Evolutionary conservation across 352 stramenopile species (phyloP), one percentile per base, ranked within the genome.

Genomic region (Phytophthora lateralis): DNA sequence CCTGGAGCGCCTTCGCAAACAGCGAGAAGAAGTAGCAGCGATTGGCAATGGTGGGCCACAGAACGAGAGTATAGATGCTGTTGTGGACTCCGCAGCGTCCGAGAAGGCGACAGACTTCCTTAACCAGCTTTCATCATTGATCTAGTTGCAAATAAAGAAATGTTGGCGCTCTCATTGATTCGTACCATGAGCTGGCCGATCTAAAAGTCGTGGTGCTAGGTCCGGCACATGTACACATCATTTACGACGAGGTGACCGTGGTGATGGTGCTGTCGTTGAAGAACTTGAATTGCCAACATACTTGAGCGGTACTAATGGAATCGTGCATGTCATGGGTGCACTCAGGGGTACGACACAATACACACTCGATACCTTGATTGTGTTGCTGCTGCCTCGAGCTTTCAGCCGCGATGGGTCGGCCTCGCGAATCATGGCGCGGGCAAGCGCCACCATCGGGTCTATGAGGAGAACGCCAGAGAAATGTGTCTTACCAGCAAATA

Each of bases 401-500:
- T 83, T 87, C 15, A 93, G 60, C 14, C 80, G 71, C 2, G 61
- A 60, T 21, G 79, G 63, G 35, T 90, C 83, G 12, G 77, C 80
- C 37, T 79, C 71, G 21, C 79, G 78, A 48, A 93, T 90, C 67
- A 93, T 80, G 17, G 81, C 83, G 12, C 83, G 83, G 1, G 81
- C 83, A 12, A 93, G 70, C 20, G 81, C 81, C 6, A 91, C 80
- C 69, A 93, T 88, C 7, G 83, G 83, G 29, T 93, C 71, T 37
- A 93, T 88, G 27, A 93, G 79, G 27, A 84, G 48, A 41, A 74
- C 48, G 5, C 67, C 78, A 26, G 66, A 69, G 30, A 82, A 69
- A 4, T 62, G 60, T 9, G 74, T 75, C 20, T 82, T 76, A 15
- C 75, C 80, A 8, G 69, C 60, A 41, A 93, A 90, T 10, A 80